These are phyloP conservation scores for Aspergillus haitiensis DNA, from an alignment of 495 filamentous ascomycete species.

Conservation along the genomic window DNA sequence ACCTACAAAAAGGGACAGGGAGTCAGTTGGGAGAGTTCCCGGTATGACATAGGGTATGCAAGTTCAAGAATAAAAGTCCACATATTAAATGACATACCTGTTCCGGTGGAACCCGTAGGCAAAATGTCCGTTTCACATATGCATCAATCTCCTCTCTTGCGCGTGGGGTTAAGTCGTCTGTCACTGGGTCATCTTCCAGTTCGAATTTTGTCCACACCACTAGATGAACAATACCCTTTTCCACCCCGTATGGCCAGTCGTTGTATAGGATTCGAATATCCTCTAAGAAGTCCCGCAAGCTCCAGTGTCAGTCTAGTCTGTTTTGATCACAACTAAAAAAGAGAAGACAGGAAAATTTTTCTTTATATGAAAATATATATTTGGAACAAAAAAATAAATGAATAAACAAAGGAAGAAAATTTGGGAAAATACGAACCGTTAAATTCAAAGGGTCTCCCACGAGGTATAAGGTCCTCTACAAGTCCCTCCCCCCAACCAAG, in stretches of 20 bases:
- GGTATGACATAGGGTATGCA: background rate
- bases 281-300: conserved; percentile 37
- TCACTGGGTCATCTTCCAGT: conserved; percentile 63
- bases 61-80: background rate
- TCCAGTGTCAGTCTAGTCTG: conserved; percentile 5
- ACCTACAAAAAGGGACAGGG: conserved; percentile 46
- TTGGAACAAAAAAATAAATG: background rate
- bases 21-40: background rate
- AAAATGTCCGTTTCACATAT: conserved; percentile 66
- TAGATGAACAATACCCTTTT: conserved; percentile 71
- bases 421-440: conserved; percentile 39
- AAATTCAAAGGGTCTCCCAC: conserved; percentile 50
- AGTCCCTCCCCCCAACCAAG: conserved; percentile 59
- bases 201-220: conserved; percentile 92
- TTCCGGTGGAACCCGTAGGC: conserved; percentile 46
- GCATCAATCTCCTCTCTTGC: conserved; percentile 63
- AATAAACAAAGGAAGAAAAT: background rate
- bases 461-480: conserved; percentile 41
- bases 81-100: conserved; percentile 31
- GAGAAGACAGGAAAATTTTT: background rate
- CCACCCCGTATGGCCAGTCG: conserved; percentile 89
- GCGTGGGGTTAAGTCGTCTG: conserved; percentile 63
- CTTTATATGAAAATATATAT: background rate
- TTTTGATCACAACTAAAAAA: background rate
- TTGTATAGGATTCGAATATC: conserved; percentile 78